Percentiles rank a stretch among this genome's conserved stretches.
Evolutionary conservation across 2,329 filamentous ascomycete species (phyloP).

Genomic region (Curvularia eragrostidis): DNA sequence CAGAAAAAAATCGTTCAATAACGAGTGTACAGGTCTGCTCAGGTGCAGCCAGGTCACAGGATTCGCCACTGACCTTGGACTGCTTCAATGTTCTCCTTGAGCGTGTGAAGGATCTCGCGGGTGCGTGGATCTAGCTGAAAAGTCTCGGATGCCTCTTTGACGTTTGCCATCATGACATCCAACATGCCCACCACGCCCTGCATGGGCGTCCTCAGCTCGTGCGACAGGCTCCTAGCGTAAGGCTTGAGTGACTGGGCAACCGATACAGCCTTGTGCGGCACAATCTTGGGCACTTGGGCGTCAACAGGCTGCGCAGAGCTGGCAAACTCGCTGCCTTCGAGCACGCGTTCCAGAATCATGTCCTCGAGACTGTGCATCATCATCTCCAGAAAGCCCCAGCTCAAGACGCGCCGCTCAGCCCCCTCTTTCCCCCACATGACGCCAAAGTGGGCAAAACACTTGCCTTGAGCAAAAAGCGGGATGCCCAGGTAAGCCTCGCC

Average conservation of each 20-base stretch:
- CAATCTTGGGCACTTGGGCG: constrained; percentile 51
- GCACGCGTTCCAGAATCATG: constrained; percentile 64
- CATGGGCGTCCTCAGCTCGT: constrained; percentile 76
- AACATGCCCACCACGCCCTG: constrained; percentile 78
- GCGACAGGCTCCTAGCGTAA: constrained; percentile 74
- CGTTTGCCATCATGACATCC: constrained; percentile 76
- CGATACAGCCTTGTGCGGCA: constrained; percentile 63
- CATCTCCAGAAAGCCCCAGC: constrained; percentile 73
- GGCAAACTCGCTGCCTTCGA: constrained; percentile 59
- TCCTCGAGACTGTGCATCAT: constrained; percentile 73
- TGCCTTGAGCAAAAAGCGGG: constrained; percentile 69
- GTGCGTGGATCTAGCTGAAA: constrained; percentile 59
- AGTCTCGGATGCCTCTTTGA: constrained; percentile 69
- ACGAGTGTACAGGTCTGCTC: not conserved
- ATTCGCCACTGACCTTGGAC: constrained; percentile 63
- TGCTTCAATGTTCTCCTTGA: constrained; percentile 73
- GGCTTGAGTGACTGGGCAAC: constrained; percentile 71
- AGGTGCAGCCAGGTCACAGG: not conserved
- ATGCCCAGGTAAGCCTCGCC: constrained; percentile 72
- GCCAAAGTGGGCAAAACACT: constrained; percentile 74
- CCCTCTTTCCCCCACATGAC: constrained; percentile 72
- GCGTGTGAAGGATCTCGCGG: constrained; percentile 64
- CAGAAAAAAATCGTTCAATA: not conserved
- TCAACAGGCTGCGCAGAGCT: constrained; percentile 32
- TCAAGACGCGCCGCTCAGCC: constrained; percentile 61